Evolutionary conservation across 306 rosid genomes (phyloP), one percentile per base, ranked within the genome.

Genomic region (Elaeagnus macrophylla): DNA sequence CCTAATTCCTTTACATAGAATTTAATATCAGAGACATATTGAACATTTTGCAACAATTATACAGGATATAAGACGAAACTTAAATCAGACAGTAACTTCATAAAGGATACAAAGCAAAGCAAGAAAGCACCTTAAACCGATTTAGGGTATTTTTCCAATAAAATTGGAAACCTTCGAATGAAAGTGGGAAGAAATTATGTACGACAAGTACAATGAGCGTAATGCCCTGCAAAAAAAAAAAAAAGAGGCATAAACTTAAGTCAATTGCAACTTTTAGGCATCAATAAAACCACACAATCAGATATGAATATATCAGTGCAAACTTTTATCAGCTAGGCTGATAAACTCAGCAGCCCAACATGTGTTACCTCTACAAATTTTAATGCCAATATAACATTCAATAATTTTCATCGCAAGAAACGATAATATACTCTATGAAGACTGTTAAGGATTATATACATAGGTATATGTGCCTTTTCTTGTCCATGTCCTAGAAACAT

Each of bases 161-260:
- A 65, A 90, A 79, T 37, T 8, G 42, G 63, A 58, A 44, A 54
- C 99, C 99, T 70, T 87, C 95, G 1, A 78, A 87, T 10, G 79
- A 71, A 70, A 91, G 60, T 25, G 96, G 99, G 72, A 77, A 91
- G 78, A 78, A 75, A 39, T 62, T 79, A 72, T 91, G 96, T 45
- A 80, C 41, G 47, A 71, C 17, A 46, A 91, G 77, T 60, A 91
- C 55, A 71, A 77, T 9, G 61, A 91, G 74, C 53, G 84, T 41
- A 71, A 80, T 67, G 44, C 86, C 96, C 96, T 87, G 93, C 72
- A 41, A n/a, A 53, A 36, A 48, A 65, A 44, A 65, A 49, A 9
- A 36, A 48, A 65, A 44, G 62, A 49, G 7, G 59, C 32, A 25
- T 25, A 46, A 58, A 52, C 55, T 19, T 66, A 45, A 14, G 0